phyloP scores from a whole-genome alignment of 257 asterid species.

The Solanum neorickii region DNA sequence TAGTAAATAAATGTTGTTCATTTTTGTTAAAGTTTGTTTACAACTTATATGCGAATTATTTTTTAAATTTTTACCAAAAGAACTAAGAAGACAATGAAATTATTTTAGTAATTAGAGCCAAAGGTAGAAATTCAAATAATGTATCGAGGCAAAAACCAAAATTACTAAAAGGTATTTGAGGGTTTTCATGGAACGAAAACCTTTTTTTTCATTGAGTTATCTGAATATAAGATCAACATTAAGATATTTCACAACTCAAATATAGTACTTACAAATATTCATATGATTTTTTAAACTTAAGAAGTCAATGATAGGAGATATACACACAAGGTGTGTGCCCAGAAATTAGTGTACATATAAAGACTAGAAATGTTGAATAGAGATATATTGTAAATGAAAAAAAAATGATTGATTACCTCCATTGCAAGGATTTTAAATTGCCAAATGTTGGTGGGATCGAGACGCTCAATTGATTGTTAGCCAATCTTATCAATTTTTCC shows the following conservation, averaged over 20 bases:
- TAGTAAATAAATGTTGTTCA: not conserved
- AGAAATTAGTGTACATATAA: not conserved
- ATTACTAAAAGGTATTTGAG: not conserved
- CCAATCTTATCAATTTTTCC: constrained; percentile 16
- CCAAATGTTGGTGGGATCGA: constrained; percentile 23
- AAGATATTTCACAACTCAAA: not conserved
- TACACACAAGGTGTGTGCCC: not conserved
- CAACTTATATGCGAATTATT: not conserved
- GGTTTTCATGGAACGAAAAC: not conserved
- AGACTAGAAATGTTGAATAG: not conserved
- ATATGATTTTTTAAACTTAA: not conserved
- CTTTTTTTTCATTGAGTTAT: not conserved
- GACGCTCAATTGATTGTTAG: constrained; percentile 10
- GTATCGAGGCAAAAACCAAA: not conserved
- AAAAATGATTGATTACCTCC: constrained; percentile 6
- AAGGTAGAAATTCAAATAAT: not conserved
- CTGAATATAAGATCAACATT: not conserved
- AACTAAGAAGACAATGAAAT: not conserved
- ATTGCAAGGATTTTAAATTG: constrained; percentile 15
- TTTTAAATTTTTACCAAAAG: not conserved
- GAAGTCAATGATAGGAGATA: not conserved
- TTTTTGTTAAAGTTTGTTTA: not conserved
- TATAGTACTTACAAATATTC: not conserved
- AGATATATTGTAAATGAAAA: not conserved
- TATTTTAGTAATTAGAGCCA: not conserved